Evolutionary conservation across 495 filamentous ascomycete genomes (phyloP).

Genomic region (Parachaetomium inaequale): DNA sequence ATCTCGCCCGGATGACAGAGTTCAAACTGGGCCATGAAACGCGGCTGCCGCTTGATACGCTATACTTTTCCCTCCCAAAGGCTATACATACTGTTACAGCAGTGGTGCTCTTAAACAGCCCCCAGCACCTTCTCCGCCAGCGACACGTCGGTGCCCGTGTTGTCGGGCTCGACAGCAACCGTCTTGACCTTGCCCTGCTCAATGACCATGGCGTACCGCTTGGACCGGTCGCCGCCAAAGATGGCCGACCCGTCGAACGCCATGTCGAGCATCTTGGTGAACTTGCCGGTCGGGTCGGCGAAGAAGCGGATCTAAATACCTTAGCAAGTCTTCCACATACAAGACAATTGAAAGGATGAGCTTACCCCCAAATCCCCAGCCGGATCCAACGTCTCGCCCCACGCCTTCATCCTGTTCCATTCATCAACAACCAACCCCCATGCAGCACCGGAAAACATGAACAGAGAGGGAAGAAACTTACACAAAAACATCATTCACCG

Average conservation of each 20-base stretch:
- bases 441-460: not conserved
- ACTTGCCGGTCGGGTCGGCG: slow-evolving; percentile 76
- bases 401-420: slow-evolving; percentile 72
- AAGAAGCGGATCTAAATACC: slow-evolving; percentile 69
- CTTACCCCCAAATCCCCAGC: slow-evolving; percentile 67
- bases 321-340: not conserved
- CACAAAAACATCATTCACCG: slow-evolving; percentile 96
- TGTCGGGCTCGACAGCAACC: slow-evolving; percentile 84
- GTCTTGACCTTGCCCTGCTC: slow-evolving; percentile 75
- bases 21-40: not conserved
- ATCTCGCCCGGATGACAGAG: too few species aligned
- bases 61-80: not conserved
- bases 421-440: slow-evolving; percentile 6
- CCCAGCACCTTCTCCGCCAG: slow-evolving; percentile 70
- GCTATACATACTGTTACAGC: not conserved
- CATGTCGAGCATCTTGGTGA: slow-evolving; percentile 82
- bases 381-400: slow-evolving; percentile 72
- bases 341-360: slow-evolving; percentile 16
- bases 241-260: slow-evolving; percentile 76
- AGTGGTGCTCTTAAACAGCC: not conserved
- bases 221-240: slow-evolving; percentile 81
- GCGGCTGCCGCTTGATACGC: not conserved
- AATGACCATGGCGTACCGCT: slow-evolving; percentile 81
- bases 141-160: slow-evolving; percentile 64
- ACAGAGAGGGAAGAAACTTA: slow-evolving; percentile 44